Percentiles rank a stretch among this genome's conserved stretches.
These are phyloP conservation scores for Leccinum aurantiacum DNA, from an alignment of 768 basidiomycete genomes.

Conservation along the genomic window DNA sequence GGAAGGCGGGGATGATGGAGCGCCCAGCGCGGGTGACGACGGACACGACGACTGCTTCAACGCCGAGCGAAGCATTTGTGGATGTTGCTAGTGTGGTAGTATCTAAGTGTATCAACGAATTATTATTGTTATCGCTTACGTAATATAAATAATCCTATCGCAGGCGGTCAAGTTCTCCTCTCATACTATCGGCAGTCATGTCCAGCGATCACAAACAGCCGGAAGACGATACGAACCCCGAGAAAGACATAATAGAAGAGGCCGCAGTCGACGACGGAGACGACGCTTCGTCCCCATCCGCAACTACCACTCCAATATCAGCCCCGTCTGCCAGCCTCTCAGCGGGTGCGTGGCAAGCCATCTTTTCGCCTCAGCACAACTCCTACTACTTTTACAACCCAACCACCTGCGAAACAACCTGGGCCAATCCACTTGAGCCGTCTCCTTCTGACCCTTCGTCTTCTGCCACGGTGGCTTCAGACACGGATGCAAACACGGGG, in stretches of 20 bases:
- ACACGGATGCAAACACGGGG: constrained; percentile 23
- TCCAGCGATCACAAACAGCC: background rate
- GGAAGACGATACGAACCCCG: constrained; percentile 7
- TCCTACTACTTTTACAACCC: constrained; percentile 86
- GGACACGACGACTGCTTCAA: constrained; percentile 45
- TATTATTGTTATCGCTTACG: background rate
- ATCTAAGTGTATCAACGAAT: background rate
- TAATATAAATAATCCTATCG: background rate
- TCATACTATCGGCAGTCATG: constrained; percentile 9
- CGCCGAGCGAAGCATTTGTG: constrained; percentile 48
- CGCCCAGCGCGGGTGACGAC: constrained; percentile 16
- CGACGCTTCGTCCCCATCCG: background rate
- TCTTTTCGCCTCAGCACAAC: constrained; percentile 74
- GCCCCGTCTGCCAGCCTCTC: constrained; percentile 22
- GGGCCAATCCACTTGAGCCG: constrained; percentile 71
- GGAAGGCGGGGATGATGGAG: constrained; percentile 27
- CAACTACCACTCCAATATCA: constrained; percentile 10
- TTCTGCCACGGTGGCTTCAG: constrained; percentile 17
- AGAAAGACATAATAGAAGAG: constrained; percentile 7
- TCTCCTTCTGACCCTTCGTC: constrained; percentile 27
- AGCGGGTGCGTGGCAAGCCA: constrained; percentile 68
- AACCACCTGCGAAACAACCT: constrained; percentile 76
- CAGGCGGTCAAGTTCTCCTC: background rate
- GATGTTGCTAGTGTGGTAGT: constrained; percentile 7
- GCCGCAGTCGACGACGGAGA: constrained; percentile 5